Conservation (phyloP, 208 protist genomes). For the Crithidia fasciculata region DNA sequence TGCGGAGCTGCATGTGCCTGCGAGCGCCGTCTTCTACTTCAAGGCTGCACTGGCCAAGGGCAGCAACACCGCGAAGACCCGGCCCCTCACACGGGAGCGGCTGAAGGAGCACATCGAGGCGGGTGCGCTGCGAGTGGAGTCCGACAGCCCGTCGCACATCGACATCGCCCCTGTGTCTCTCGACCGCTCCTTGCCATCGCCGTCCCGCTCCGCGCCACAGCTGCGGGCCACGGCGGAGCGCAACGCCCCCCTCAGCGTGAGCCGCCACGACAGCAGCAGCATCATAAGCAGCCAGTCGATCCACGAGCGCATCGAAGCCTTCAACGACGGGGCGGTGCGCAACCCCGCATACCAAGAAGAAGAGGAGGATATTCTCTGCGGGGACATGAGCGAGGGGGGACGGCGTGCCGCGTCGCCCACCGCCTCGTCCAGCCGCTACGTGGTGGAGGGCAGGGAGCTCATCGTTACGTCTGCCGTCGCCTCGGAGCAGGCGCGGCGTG, state of each 20-base stretch:
- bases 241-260: neutral
- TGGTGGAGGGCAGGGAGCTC: constrained; percentile 10
- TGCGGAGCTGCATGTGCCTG: constrained; percentile 19
- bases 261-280: constrained; percentile 1
- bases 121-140: neutral
- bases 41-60: constrained; percentile 7
- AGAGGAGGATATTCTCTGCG: neutral
- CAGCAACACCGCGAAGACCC: neutral
- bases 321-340: constrained; percentile 20
- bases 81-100: constrained; percentile 22
- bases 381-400: too few relatives aligned
- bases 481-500: constrained; percentile 13
- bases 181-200: constrained; percentile 14
- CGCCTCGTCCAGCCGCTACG: neutral
- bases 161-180: constrained; percentile 6
- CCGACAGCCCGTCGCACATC: constrained; percentile 8
- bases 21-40: constrained; percentile 42
- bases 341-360: constrained; percentile 3
- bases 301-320: constrained; percentile 20
- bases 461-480: constrained; percentile 23
- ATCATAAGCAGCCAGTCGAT: constrained; percentile 19
- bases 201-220: neutral
- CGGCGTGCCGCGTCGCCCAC: neutral
- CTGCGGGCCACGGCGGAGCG: too few relatives aligned
- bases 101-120: constrained; percentile 24